Conservation (phyloP, 371 early-diverging fungal genomes). For the Saksenaea vasiformis region DNA sequence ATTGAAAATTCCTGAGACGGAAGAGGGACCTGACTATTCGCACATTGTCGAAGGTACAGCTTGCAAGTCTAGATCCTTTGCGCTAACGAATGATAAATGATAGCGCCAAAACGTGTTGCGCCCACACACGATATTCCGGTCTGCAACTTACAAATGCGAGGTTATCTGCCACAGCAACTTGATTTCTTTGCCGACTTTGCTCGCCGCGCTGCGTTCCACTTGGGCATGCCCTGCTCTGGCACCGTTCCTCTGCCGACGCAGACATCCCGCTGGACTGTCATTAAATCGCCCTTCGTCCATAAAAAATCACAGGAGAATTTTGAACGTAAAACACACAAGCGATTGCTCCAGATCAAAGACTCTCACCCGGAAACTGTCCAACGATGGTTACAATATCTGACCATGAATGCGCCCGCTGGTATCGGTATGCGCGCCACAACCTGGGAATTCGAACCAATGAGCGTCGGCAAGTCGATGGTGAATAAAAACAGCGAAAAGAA, state of each 20-base stretch:
- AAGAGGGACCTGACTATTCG: neutral
- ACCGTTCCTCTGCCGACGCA: conserved; percentile 77
- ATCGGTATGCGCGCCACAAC: conserved; percentile 75
- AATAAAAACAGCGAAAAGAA: conserved; percentile 3
- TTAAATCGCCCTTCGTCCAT: conserved; percentile 93
- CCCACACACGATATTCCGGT: conserved; percentile 70
- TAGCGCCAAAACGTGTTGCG: conserved; percentile 44
- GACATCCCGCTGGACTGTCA: conserved; percentile 86
- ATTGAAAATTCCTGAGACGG: neutral
- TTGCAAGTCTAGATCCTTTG: neutral
- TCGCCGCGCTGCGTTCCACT: conserved; percentile 76
- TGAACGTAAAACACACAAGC: conserved; percentile 88
- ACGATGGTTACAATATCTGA: conserved; percentile 75
- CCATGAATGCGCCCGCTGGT: conserved; percentile 76
- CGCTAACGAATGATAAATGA: neutral
- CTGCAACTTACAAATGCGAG: conserved; percentile 73
- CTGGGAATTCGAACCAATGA: conserved; percentile 67
- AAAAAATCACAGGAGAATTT: conserved; percentile 97
- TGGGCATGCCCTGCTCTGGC: conserved; percentile 80
- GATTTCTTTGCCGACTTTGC: conserved; percentile 89
- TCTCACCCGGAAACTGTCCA: conserved; percentile 76
- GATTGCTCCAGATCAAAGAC: conserved; percentile 84
- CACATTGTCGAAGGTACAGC: neutral
- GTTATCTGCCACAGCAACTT: conserved; percentile 77
- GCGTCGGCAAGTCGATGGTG: conserved; percentile 22